phyloP scores from a whole-genome alignment of 2,329 filamentous ascomycete genomes.

The Nothophaeocryptopus gaeumannii region DNA sequence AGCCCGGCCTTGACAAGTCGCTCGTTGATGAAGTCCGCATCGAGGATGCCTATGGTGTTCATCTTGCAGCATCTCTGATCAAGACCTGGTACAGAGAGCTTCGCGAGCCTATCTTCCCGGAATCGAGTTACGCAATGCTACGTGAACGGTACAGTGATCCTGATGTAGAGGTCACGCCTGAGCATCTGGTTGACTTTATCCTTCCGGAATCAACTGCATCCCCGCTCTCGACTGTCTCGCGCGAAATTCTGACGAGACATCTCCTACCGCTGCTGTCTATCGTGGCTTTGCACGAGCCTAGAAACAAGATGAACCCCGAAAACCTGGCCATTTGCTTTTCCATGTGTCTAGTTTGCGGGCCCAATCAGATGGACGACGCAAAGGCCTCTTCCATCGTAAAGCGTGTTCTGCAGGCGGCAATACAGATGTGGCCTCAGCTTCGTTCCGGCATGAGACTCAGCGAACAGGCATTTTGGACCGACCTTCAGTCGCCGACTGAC shows the following conservation, averaged over 20 bases:
- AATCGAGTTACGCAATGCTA: constrained; percentile 48
- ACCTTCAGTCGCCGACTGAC: constrained; percentile 41
- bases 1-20: constrained; percentile 37
- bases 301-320: constrained; percentile 55
- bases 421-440: constrained; percentile 46
- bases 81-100: constrained; percentile 57
- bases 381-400: constrained; percentile 53
- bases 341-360: constrained; percentile 51
- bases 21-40: constrained; percentile 46
- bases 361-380: constrained; percentile 55
- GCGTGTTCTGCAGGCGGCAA: constrained; percentile 48
- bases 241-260: constrained; percentile 51
- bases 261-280: constrained; percentile 51
- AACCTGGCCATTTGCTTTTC: constrained; percentile 56
- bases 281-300: constrained; percentile 45
- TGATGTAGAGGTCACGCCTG: constrained; percentile 38
- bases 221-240: constrained; percentile 44
- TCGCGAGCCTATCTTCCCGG: constrained; percentile 51
- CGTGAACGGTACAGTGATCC: constrained; percentile 42
- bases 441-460: constrained; percentile 43
- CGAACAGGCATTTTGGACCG: constrained; percentile 37
- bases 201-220: constrained; percentile 47
- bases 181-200: constrained; percentile 47
- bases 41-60: constrained; percentile 53
- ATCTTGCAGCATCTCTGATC: constrained; percentile 53